Conservation (phyloP, 805 yeast genomes). For the Sugiyamaella americana region DNA sequence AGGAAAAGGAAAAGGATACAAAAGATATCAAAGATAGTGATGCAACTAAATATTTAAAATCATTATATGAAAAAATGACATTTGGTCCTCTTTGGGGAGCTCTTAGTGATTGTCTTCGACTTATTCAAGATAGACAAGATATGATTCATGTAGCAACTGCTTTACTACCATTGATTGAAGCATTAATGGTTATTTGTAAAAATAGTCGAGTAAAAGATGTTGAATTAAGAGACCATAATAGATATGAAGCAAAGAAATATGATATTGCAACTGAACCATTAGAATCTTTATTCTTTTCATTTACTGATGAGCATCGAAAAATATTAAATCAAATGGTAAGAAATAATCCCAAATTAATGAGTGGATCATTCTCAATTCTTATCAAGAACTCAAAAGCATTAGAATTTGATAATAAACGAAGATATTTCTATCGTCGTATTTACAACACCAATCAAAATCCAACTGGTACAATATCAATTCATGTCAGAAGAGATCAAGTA, state of each 20-base stretch:
- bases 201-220: slow-evolving; percentile 61
- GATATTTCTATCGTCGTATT: slow-evolving; percentile 71
- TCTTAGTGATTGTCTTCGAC: slow-evolving; percentile 62
- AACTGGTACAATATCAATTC: slow-evolving; percentile 44
- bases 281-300: slow-evolving; percentile 72
- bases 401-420: slow-evolving; percentile 90
- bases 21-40: slow-evolving; percentile 22
- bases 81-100: slow-evolving; percentile 83
- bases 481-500: slow-evolving; percentile 81
- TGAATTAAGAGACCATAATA: slow-evolving; percentile 44
- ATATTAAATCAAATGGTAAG: slow-evolving; percentile 88
- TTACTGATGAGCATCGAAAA: slow-evolving; percentile 83
- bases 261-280: slow-evolving; percentile 72
- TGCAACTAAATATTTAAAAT: slow-evolving; percentile 16
- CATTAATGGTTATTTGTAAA: slow-evolving; percentile 94
- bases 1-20: slow-evolving; percentile 9
- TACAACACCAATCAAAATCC: slow-evolving; percentile 33
- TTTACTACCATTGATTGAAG: slow-evolving; percentile 78
- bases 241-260: slow-evolving; percentile 52
- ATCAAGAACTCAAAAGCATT: slow-evolving; percentile 82
- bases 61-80: slow-evolving; percentile 58
- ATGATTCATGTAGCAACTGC: slow-evolving; percentile 68
- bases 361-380: slow-evolving; percentile 88
- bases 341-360: slow-evolving; percentile 84
- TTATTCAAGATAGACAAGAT: slow-evolving; percentile 52